These are phyloP conservation scores for Copromyces sp. DNA, from an alignment of 495 filamentous ascomycete species.

Conservation along the genomic window DNA sequence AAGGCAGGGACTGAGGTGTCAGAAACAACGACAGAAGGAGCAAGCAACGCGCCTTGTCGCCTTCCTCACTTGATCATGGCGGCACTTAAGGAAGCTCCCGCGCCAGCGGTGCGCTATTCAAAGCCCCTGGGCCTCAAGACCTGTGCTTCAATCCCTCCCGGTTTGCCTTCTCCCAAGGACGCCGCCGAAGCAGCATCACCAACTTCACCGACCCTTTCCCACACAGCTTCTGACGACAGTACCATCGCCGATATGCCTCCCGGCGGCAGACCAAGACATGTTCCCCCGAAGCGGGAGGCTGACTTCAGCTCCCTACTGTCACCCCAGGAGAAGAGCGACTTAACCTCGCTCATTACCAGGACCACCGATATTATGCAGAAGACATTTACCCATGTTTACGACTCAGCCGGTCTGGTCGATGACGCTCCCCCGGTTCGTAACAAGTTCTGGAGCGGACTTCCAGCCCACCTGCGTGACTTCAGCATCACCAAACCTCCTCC, in stretches of 20 bases:
- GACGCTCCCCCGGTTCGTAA: constrained; percentile 13
- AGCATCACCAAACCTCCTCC: constrained; percentile 18
- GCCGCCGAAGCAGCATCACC: background rate
- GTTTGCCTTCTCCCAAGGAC: background rate
- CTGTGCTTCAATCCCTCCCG: background rate
- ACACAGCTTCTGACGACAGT: constrained; percentile 5
- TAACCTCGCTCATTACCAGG: constrained; percentile 26
- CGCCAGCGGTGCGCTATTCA: background rate
- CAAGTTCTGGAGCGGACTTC: constrained; percentile 20
- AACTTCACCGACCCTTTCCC: background rate
- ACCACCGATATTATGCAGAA: constrained; percentile 41
- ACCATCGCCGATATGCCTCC: constrained; percentile 18
- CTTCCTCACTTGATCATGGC: background rate
- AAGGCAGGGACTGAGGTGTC: background rate
- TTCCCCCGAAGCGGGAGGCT: constrained; percentile 19
- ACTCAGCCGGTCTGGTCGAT: constrained; percentile 19
- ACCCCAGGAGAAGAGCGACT: constrained; percentile 18
- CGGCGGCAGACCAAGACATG: constrained; percentile 8
- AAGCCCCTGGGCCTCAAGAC: background rate
- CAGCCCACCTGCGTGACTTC: constrained; percentile 21
- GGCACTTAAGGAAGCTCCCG: background rate
- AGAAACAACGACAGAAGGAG: background rate
- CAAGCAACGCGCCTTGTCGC: background rate
- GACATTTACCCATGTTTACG: constrained; percentile 37
- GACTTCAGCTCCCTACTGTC: constrained; percentile 25